These are phyloP conservation scores for Trichoderma reesei DNA, from an alignment of 495 filamentous ascomycete genomes.

Conservation along the genomic window DNA sequence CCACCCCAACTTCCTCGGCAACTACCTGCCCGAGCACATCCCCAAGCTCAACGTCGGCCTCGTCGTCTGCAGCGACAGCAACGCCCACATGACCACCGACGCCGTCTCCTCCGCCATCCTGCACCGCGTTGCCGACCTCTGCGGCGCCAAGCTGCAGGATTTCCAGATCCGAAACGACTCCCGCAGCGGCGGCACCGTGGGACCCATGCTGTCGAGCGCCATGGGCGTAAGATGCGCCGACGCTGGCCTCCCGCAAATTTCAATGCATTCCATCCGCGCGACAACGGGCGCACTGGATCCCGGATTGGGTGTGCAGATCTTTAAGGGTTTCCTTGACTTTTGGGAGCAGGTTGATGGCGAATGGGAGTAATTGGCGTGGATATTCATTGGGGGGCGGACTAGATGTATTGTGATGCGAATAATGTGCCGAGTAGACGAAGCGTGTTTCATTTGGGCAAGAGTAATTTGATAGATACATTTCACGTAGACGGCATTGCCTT, in stretches of 20 bases:
- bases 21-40: conserved; percentile 75
- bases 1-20: conserved; percentile 80
- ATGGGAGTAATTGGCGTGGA: conserved; percentile 42
- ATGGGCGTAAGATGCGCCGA: conserved; percentile 84
- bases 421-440: neutral
- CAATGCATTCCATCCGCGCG: conserved; percentile 90
- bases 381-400: neutral
- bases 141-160: conserved; percentile 61
- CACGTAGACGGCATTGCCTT: neutral
- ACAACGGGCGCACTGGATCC: conserved; percentile 83
- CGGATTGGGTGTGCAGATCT: conserved; percentile 76
- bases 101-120: conserved; percentile 69
- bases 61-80: conserved; percentile 73
- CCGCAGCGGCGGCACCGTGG: conserved; percentile 85
- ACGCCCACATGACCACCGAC: conserved; percentile 90
- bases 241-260: conserved; percentile 83
- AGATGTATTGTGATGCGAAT: neutral
- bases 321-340: conserved; percentile 80
- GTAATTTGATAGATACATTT: neutral
- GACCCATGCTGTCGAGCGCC: conserved; percentile 71
- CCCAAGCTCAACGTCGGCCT: conserved; percentile 87
- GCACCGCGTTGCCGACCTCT: conserved; percentile 60
- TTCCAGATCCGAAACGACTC: conserved; percentile 94
- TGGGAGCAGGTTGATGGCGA: conserved; percentile 82
- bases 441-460: neutral